Conservation (phyloP, 352 stramenopile genomes). For the Peronospora farinosa region DNA sequence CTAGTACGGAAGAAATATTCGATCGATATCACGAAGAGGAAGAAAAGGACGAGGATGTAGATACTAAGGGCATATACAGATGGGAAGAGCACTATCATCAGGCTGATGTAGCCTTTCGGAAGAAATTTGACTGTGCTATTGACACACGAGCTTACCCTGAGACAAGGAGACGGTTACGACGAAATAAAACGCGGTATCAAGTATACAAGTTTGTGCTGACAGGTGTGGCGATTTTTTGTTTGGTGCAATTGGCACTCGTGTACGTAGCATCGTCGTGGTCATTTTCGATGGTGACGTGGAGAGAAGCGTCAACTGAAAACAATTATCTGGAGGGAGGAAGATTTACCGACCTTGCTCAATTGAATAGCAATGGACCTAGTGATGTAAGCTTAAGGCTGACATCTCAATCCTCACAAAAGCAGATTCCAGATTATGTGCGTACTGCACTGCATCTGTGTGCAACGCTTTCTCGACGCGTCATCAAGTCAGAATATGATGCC, state of each 20-base stretch:
- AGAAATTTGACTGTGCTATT: slow-evolving; percentile 33
- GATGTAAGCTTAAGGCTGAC: background rate
- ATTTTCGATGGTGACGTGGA: slow-evolving; percentile 30
- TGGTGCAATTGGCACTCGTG: slow-evolving; percentile 26
- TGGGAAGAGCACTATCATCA: slow-evolving; percentile 28
- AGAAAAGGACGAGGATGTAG: background rate
- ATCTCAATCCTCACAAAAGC: background rate
- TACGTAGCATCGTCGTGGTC: slow-evolving; percentile 26
- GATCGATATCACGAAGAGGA: slow-evolving; percentile 5
- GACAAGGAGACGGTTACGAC: slow-evolving; percentile 17
- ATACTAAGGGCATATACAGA: slow-evolving; percentile 24
- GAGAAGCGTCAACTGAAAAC: slow-evolving; percentile 5
- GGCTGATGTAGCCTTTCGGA: slow-evolving; percentile 22
- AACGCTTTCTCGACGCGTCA: slow-evolving; percentile 33
- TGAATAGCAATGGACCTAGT: background rate
- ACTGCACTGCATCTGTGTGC: slow-evolving; percentile 36
- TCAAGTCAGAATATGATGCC: slow-evolving; percentile 38
- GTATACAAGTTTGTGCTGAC: slow-evolving; percentile 31
- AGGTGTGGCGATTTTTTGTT: slow-evolving; percentile 26
- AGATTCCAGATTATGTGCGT: slow-evolving; percentile 24
- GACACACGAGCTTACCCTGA: slow-evolving; percentile 33
- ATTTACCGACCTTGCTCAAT: background rate
- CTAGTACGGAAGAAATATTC: slow-evolving; percentile 12
- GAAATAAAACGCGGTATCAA: slow-evolving; percentile 18
- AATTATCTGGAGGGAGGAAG: background rate